A percentile compares a stretch with the other conserved stretches of the same genome.
Conservation (phyloP, 2,329 filamentous ascomycete genomes). For the Microsporum canis region DNA sequence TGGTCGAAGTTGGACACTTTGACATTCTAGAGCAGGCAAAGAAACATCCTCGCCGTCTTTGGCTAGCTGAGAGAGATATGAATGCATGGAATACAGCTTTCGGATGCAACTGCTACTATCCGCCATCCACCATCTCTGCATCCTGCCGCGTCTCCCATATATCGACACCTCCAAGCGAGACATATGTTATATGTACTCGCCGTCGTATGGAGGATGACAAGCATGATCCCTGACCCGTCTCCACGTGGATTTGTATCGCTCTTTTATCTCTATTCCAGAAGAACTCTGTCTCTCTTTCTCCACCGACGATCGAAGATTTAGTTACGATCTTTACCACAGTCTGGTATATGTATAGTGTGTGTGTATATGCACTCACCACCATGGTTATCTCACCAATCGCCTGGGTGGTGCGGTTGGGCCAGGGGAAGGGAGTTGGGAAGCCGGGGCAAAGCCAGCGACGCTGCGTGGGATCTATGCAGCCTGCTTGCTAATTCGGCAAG, state of each 20-base stretch:
- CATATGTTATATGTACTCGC: background rate
- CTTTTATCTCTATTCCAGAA: background rate
- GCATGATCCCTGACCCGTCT: background rate
- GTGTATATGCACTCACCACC: background rate
- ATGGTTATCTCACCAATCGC: background rate
- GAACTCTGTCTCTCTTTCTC: background rate
- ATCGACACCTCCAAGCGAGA: background rate
- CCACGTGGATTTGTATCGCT: background rate
- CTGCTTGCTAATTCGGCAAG: background rate
- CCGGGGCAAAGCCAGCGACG: background rate
- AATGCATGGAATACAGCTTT: too few species aligned
- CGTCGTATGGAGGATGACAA: background rate
- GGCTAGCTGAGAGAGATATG: too few species aligned
- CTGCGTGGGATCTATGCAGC: background rate
- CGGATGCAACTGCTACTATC: too few species aligned
- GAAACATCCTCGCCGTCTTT: too few species aligned
- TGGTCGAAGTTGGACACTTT: too few species aligned
- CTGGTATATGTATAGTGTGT: background rate
- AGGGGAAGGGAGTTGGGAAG: background rate
- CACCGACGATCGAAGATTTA: background rate
- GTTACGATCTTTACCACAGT: background rate
- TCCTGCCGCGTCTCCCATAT: background rate
- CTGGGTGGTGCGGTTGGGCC: background rate
- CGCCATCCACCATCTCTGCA: background rate
- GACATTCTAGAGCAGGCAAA: too few species aligned